These are phyloP conservation scores for Sporodiniella umbellata DNA, from an alignment of 371 early-diverging fungal genomes.

Conservation along the genomic window DNA sequence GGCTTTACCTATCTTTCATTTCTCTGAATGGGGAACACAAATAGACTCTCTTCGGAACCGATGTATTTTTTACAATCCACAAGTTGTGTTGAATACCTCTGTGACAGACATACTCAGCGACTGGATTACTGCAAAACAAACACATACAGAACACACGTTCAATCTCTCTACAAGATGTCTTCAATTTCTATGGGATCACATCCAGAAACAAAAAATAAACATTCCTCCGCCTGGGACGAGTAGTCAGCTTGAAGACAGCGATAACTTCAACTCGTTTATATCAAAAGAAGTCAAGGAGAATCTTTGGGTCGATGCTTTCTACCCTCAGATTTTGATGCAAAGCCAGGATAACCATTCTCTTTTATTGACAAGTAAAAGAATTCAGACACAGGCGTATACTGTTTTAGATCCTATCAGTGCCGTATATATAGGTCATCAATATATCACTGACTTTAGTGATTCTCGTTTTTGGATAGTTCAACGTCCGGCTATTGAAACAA, in stretches of 20 bases:
- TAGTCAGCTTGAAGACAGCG: constrained; percentile 22
- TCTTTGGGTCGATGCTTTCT: constrained; percentile 51
- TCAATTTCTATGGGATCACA: constrained; percentile 14
- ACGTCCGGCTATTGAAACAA: constrained; percentile 50
- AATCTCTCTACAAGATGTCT: constrained; percentile 28
- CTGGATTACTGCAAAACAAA: constrained; percentile 12
- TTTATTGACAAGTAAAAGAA: constrained; percentile 54
- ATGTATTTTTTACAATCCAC: constrained; percentile 28
- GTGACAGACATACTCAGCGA: constrained; percentile 21
- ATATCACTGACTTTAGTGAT: no score
- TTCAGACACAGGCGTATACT: constrained; percentile 46
- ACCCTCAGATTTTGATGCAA: constrained; percentile 63
- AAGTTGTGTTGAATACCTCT: constrained; percentile 32
- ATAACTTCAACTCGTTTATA: no score
- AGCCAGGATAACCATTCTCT: constrained; percentile 30
- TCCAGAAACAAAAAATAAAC: no score
- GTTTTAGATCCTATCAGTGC: constrained; percentile 59
- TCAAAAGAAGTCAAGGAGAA: constrained; percentile 47
- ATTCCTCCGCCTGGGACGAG: no score
- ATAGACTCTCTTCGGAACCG: constrained; percentile 24
- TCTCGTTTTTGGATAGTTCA: no score
- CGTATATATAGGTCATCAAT: constrained; percentile 36
- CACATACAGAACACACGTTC: constrained; percentile 13
- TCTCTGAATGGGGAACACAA: constrained; percentile 19
- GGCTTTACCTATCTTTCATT: not conserved